phyloP scores from a whole-genome alignment of 257 asterid species.

The Nemophila menziesii region DNA sequence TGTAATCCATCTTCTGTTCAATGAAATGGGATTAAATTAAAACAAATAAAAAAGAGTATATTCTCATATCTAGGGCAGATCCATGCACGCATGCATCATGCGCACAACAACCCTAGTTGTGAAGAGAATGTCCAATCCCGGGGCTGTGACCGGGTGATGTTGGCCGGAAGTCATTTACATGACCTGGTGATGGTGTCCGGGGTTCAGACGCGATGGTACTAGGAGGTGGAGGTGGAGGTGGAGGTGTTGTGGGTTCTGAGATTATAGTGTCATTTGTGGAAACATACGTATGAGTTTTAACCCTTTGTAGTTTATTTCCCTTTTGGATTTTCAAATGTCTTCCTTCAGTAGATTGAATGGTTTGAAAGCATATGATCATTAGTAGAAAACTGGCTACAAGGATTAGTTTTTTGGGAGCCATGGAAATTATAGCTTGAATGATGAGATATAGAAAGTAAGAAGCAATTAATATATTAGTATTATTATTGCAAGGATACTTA shows the following conservation, averaged over 20 bases:
- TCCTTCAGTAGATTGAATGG: slow-evolving; percentile 22
- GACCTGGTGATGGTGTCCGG: slow-evolving; percentile 28
- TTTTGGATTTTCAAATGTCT: slow-evolving; percentile 21
- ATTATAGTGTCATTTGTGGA: slow-evolving; percentile 4
- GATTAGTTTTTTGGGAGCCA: slow-evolving; percentile 28
- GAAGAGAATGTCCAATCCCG: slow-evolving; percentile 39
- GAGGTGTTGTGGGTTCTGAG: slow-evolving; percentile 14
- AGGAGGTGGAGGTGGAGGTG: slow-evolving; percentile 11
- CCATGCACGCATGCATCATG: background rate
- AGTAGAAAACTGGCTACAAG: slow-evolving; percentile 25
- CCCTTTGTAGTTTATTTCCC: slow-evolving; percentile 6
- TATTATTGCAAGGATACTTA: slow-evolving; percentile 14
- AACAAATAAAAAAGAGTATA: too few relatives aligned
- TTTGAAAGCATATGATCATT: slow-evolving; percentile 19
- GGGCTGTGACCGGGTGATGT: slow-evolving; percentile 59
- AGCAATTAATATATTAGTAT: slow-evolving; percentile 1
- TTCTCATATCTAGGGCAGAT: too few relatives aligned
- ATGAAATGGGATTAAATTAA: too few relatives aligned
- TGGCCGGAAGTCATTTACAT: slow-evolving; percentile 43
- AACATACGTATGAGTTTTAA: background rate
- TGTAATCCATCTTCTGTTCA: too few relatives aligned
- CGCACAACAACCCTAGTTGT: slow-evolving; percentile 9
- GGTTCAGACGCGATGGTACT: slow-evolving; percentile 18
- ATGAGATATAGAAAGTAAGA: background rate
- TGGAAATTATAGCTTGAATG: background rate